These are phyloP conservation scores for Trametes coccinea DNA, from an alignment of 768 basidiomycete genomes.

Conservation along the genomic window DNA sequence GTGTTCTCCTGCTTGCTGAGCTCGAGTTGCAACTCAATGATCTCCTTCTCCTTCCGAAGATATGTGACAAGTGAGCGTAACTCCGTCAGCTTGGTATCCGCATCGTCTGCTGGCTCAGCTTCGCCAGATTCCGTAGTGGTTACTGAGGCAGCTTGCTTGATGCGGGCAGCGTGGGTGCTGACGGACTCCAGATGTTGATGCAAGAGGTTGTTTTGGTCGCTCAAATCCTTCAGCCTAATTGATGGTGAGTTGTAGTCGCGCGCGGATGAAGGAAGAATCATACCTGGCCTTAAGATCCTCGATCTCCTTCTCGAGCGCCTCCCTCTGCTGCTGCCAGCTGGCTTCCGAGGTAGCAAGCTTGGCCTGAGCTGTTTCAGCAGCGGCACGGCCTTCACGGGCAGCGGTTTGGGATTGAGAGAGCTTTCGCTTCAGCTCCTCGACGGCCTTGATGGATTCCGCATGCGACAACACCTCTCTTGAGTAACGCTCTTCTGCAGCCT, in stretches of 20 bases:
- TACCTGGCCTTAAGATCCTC: slow-evolving; percentile 71
- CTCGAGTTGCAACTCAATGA: slow-evolving; percentile 85
- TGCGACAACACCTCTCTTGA: slow-evolving; percentile 81
- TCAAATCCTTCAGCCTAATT: slow-evolving; percentile 68
- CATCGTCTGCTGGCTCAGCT: slow-evolving; percentile 47
- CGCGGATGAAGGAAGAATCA: slow-evolving; percentile 16
- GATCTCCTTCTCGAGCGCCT: slow-evolving; percentile 76
- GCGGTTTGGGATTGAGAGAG: slow-evolving; percentile 51
- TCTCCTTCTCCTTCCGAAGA: slow-evolving; percentile 88
- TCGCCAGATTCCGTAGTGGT: slow-evolving; percentile 44
- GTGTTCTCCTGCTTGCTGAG: slow-evolving; percentile 76
- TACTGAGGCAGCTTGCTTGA: slow-evolving; percentile 67
- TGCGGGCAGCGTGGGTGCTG: slow-evolving; percentile 79
- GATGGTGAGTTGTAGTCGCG: background rate
- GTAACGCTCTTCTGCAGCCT: slow-evolving; percentile 77
- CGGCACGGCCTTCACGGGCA: slow-evolving; percentile 58
- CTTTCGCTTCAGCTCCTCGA: slow-evolving; percentile 65
- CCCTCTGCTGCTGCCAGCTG: slow-evolving; percentile 82
- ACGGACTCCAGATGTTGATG: slow-evolving; percentile 86
- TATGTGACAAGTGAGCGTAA: slow-evolving; percentile 78
- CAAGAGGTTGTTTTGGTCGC: slow-evolving; percentile 71
- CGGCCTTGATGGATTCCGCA: slow-evolving; percentile 78
- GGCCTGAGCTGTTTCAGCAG: slow-evolving; percentile 72
- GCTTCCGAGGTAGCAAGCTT: slow-evolving; percentile 70
- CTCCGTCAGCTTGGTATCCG: slow-evolving; percentile 67